Evolutionary conservation across 768 basidiomycete species (phyloP).

Genomic region (Lactifluus rugatus): DNA sequence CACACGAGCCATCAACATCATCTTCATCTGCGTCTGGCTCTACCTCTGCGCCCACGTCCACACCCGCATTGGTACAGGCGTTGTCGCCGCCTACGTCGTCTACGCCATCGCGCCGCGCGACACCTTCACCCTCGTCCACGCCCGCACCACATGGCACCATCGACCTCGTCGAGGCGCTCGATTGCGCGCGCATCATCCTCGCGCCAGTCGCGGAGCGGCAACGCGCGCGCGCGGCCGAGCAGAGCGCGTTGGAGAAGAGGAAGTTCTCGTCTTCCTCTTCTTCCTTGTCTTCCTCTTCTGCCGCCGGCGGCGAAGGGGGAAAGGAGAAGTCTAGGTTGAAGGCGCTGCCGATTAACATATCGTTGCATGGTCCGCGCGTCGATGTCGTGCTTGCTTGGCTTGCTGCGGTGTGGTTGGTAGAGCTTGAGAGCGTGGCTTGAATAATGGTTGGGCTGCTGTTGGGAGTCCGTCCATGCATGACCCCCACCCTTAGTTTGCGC

Average conservation of each 20-base stretch:
- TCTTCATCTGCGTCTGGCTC: not conserved
- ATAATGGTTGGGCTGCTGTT: not conserved
- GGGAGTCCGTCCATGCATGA: too few species aligned
- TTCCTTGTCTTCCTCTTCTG: conserved; percentile 14
- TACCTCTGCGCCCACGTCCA: not conserved
- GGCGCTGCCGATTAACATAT: conserved; percentile 63
- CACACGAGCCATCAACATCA: conserved; percentile 33
- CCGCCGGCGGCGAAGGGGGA: conserved; percentile 23
- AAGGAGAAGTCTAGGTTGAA: conserved; percentile 37
- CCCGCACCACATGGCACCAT: conserved; percentile 16
- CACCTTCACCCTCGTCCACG: conserved; percentile 16
- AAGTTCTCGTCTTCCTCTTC: conserved; percentile 28
- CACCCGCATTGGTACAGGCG: not conserved
- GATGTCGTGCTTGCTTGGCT: conserved; percentile 82
- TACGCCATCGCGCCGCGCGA: conserved; percentile 16
- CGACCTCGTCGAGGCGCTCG: conserved; percentile 48
- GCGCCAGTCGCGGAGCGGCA: conserved; percentile 60
- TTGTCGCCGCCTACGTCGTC: conserved; percentile 1
- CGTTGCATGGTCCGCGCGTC: conserved; percentile 77
- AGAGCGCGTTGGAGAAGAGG: conserved; percentile 39
- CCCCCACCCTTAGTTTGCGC: too few species aligned
- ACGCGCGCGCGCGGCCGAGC: conserved; percentile 42
- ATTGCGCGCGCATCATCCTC: conserved; percentile 62
- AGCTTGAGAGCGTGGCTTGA: conserved; percentile 41
- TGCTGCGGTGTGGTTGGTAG: conserved; percentile 68